Percentiles rank a stretch among this genome's conserved stretches.
These are phyloP conservation scores for Exophiala spinifera DNA, from an alignment of 2,329 filamentous ascomycete genomes.

Conservation along the genomic window DNA sequence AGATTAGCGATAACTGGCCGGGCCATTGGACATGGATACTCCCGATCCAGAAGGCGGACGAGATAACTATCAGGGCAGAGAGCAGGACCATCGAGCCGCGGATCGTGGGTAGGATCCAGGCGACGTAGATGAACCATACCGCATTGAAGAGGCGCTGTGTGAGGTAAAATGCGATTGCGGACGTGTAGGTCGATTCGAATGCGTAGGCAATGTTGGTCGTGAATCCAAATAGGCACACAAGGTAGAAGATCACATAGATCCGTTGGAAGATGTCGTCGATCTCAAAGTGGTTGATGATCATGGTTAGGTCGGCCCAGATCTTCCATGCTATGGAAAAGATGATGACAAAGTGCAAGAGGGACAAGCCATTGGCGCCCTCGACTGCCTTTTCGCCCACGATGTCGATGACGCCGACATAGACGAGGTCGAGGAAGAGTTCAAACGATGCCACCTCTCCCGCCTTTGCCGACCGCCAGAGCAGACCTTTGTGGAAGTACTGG, in stretches of 20 bases:
- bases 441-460: slow-evolving; percentile 60
- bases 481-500: slow-evolving; percentile 64
- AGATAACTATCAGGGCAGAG: slow-evolving; percentile 45
- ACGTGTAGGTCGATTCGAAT: slow-evolving; percentile 56
- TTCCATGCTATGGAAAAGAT: slow-evolving; percentile 53
- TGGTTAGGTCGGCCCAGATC: slow-evolving; percentile 28
- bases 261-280: slow-evolving; percentile 60
- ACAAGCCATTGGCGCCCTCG: slow-evolving; percentile 53
- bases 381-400: slow-evolving; percentile 61
- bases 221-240: slow-evolving; percentile 60
- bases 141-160: slow-evolving; percentile 55
- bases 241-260: slow-evolving; percentile 58
- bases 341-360: slow-evolving; percentile 58
- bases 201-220: slow-evolving; percentile 48
- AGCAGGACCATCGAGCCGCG: slow-evolving; percentile 54
- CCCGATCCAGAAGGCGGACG: slow-evolving; percentile 57
- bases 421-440: slow-evolving; percentile 63
- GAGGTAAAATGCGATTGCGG: slow-evolving; percentile 61
- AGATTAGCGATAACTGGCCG: slow-evolving; percentile 54
- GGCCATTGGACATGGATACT: slow-evolving; percentile 58
- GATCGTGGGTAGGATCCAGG: slow-evolving; percentile 52
- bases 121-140: slow-evolving; percentile 34
- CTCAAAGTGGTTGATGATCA: slow-evolving; percentile 61
- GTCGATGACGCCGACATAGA: slow-evolving; percentile 62
- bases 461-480: slow-evolving; percentile 60